Evolutionary conservation across 169 alveolate genomes (phyloP).

Genomic region (Perkinsus marinus): DNA sequence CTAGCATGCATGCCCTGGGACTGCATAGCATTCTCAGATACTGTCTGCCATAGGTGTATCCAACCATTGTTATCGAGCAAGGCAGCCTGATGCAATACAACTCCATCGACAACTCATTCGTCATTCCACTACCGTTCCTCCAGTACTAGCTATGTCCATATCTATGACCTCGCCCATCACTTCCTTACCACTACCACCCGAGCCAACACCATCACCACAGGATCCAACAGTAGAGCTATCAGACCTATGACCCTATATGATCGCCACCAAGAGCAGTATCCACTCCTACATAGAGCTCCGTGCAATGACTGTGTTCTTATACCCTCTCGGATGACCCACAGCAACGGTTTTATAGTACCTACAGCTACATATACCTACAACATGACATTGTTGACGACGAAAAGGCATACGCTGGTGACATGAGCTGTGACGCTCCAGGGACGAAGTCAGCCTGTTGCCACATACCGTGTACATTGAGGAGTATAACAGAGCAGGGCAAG

Average conservation of each 20-base stretch:
- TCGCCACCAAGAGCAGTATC: not conserved
- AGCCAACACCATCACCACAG: not conserved
- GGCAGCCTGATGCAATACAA: not conserved
- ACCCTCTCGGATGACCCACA: not conserved
- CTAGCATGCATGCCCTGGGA: not conserved
- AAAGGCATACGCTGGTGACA: not conserved
- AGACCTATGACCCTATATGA: not conserved
- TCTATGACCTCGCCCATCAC: not conserved
- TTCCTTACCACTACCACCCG: not conserved
- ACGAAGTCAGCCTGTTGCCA: not conserved
- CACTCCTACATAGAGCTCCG: not conserved
- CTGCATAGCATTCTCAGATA: not conserved
- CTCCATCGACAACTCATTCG: not conserved
- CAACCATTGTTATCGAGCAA: not conserved
- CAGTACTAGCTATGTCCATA: not conserved
- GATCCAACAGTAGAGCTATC: not conserved
- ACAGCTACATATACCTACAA: not conserved
- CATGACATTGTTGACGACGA: too few species aligned
- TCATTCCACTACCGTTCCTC: not conserved
- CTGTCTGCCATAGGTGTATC: not conserved
- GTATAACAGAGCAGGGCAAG: not conserved
- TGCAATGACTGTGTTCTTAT: not conserved
- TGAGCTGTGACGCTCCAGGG: not conserved
- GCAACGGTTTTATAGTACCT: not conserved
- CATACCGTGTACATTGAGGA: not conserved